Evolutionary conservation across 1,284 basidiomycete genomes (phyloP).

Genomic region (Cutaneotrichosporon sp.): DNA sequence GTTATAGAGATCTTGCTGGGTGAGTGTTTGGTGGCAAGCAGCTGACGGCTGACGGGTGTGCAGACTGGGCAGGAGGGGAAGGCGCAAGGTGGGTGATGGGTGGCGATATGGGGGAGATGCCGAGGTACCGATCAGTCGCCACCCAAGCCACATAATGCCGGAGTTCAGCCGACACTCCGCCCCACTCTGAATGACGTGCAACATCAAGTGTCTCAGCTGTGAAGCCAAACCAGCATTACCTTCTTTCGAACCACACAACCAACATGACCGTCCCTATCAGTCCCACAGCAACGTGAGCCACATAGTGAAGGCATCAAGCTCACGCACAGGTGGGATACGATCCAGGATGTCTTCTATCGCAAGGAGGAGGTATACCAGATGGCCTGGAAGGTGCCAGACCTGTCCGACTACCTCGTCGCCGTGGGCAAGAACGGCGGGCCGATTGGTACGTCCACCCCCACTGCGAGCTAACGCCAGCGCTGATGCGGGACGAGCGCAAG

Average conservation of each 20-base stretch:
- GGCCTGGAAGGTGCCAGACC: slow-evolving; percentile 72
- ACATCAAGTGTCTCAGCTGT: background rate
- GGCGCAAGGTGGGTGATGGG: no score
- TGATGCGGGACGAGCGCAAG: slow-evolving; percentile 82
- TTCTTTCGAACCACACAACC: background rate
- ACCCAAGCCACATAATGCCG: background rate
- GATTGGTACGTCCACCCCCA: slow-evolving; percentile 60
- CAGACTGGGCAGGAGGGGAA: no score
- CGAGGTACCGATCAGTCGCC: background rate
- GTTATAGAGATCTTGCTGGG: no score
- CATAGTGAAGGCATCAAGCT: background rate
- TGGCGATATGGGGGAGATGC: no score
- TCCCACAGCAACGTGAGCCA: slow-evolving; percentile 30
- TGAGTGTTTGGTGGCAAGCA: no score
- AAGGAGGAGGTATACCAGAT: slow-evolving; percentile 81
- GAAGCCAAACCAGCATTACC: background rate
- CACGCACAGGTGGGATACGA: slow-evolving; percentile 51
- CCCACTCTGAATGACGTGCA: slow-evolving; percentile 2
- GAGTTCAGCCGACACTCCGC: background rate
- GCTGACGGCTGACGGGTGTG: background rate
- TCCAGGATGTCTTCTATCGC: slow-evolving; percentile 56
- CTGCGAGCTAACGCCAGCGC: slow-evolving; percentile 58
- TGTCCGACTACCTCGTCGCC: slow-evolving; percentile 77
- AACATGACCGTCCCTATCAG: slow-evolving; percentile 26
- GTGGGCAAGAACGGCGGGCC: slow-evolving; percentile 85